Evolutionary conservation across 2,329 filamentous ascomycete species (phyloP), one percentile per base, ranked within the genome.

Genomic region (Trichoderma koningii): DNA sequence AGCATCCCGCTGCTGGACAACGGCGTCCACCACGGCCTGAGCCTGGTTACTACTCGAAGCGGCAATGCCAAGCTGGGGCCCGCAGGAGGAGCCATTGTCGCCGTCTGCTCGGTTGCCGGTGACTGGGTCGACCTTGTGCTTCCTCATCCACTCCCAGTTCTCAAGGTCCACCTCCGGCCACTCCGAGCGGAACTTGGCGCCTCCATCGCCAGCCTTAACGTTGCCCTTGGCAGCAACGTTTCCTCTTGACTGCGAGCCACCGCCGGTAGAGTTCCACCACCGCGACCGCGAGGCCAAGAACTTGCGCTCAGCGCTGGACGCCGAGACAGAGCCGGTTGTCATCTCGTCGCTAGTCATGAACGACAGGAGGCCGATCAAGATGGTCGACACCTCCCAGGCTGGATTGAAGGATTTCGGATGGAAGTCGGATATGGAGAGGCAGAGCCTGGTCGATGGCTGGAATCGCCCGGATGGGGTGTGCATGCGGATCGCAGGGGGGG

Each of bases 341-440:
- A 98, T 97, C 80, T 99, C 95, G 74, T 99, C 94, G 69, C 91
- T 92, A 2, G 94, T 98, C 95, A 99, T 99, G 79, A 99, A 99
- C 45, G 91, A 96, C 68, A 98, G 82, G 30, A 99, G 85, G 10
- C 95, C 95, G 63, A 96, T 96, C 17, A 99, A 82, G 69, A 99
- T 99, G 0, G 95, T 99, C 63, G 90, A 94, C 7, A 99, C 95
- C 74, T 97, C 94, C 95, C 95, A 99, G 1, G 95, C 93, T 2
- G 95, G 95, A 76, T 99, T 99, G 82, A 98, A 99, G 30, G 90
- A 94, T 77, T 96, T 96, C 4, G 95, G 95, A 75, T 99, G 95
- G 79, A 98, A 99, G 76, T 99, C 95, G 72, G 89, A 94, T 73
- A 99, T 99, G 74, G 91, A 96, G 55, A 99, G 89, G 74, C 95